phyloP scores from a whole-genome alignment of 345 rosid genomes.

The Gossypium bickii region DNA sequence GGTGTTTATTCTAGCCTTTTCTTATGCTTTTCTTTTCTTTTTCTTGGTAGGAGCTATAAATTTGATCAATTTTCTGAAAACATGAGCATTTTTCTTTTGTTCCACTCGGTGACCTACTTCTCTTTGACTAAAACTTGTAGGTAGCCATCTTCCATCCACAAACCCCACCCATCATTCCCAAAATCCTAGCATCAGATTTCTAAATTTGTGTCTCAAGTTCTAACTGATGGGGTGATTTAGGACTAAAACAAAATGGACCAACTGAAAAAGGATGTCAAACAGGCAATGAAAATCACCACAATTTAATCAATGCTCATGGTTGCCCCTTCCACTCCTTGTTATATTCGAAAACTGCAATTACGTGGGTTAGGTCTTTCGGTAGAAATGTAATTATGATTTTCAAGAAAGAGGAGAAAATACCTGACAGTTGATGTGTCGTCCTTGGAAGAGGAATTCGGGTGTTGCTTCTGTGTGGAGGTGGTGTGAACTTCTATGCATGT shows the following conservation, averaged over 20 bases:
- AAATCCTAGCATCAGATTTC: neutral
- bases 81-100: neutral
- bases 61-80: neutral
- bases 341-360: neutral
- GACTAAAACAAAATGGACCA: neutral
- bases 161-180: neutral
- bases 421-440: neutral
- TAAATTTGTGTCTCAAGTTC: neutral
- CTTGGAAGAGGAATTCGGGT: neutral
- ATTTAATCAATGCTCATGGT: neutral
- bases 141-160: neutral
- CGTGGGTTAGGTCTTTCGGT: neutral
- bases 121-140: neutral
- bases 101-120: neutral
- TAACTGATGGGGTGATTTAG: neutral
- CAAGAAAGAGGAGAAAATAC: neutral
- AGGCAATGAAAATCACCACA: neutral
- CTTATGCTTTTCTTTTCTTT: neutral
- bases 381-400: neutral
- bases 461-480: neutral
- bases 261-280: neutral
- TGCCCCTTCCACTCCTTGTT: neutral
- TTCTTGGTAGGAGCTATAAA: neutral
- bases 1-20: constrained; percentile 28
- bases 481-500: neutral